Percentiles rank a stretch among this genome's conserved stretches.
phyloP scores from a whole-genome alignment of 1,139 yeast genomes.

The Lodderomyces margitis region DNA sequence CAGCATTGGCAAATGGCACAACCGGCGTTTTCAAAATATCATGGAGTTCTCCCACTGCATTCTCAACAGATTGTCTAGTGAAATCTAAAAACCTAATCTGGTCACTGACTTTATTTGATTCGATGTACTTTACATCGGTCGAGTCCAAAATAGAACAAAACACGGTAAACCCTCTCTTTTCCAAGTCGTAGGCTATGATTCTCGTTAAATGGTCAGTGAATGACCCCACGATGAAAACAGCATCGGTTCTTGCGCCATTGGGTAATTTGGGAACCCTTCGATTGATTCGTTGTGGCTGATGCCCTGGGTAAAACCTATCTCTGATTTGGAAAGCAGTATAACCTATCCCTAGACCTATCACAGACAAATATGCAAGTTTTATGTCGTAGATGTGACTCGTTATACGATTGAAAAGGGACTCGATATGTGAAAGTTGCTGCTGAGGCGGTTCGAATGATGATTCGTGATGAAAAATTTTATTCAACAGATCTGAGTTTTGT shows the following conservation, averaged over 20 bases:
- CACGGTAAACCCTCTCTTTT: constrained; percentile 76
- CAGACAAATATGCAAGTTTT: constrained; percentile 18
- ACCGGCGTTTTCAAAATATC: constrained; percentile 39
- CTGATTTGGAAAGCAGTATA: constrained; percentile 14
- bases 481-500: constrained; percentile 19
- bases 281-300: constrained; percentile 15
- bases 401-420: constrained; percentile 11
- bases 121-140: constrained; percentile 58
- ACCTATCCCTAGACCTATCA: constrained; percentile 33
- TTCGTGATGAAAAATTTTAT: constrained; percentile 17
- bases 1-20: constrained; percentile 51
- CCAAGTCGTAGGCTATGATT: constrained; percentile 69
- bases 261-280: constrained; percentile 62
- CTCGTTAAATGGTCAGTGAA: constrained; percentile 75
- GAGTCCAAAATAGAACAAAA: constrained; percentile 70
- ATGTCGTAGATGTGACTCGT: constrained; percentile 11
- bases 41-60: constrained; percentile 35
- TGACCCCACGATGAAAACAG: constrained; percentile 70
- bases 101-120: constrained; percentile 54
- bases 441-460: neutral
- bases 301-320: neutral
- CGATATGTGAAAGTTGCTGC: neutral
- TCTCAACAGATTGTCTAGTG: constrained; percentile 30
- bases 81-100: constrained; percentile 45
- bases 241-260: constrained; percentile 75